These are phyloP conservation scores for Cenchrus purpureus DNA, from an alignment of 176 grass and related monocot species.

Conservation along the genomic window DNA sequence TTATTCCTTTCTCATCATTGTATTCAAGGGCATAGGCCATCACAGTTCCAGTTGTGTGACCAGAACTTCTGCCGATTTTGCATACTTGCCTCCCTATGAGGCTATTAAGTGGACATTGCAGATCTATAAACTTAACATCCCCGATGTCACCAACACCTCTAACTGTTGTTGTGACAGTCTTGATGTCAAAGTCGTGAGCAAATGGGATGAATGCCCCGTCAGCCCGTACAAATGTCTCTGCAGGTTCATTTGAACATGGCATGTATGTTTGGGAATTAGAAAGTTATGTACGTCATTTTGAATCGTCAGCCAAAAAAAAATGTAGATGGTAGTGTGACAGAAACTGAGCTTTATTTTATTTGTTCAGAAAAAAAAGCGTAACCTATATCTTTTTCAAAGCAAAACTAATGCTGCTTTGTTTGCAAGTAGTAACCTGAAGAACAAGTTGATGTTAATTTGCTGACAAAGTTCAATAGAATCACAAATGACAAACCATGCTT, in stretches of 20 bases:
- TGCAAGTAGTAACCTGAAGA: neutral
- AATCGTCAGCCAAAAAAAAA: slow-evolving; percentile 24
- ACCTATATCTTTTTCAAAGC: neutral
- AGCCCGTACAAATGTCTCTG: slow-evolving; percentile 99
- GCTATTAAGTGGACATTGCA: slow-evolving; percentile 80
- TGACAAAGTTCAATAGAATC: neutral
- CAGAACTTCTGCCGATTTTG: slow-evolving; percentile 94
- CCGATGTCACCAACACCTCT: slow-evolving; percentile 85
- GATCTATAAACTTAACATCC: slow-evolving; percentile 81
- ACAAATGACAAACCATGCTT: slow-evolving; percentile 19
- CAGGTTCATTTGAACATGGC: slow-evolving; percentile 40
- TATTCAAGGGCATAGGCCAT: slow-evolving; percentile 95
- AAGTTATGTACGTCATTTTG: slow-evolving; percentile 17
- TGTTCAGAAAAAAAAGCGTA: neutral
- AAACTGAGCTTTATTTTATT: slow-evolving; percentile 5
- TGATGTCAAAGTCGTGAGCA: slow-evolving; percentile 84
- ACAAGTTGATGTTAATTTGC: neutral
- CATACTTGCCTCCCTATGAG: slow-evolving; percentile 84
- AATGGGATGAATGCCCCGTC: slow-evolving; percentile 96
- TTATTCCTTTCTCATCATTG: slow-evolving; percentile 97
- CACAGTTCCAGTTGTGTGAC: slow-evolving; percentile 87
- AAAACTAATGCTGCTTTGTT: neutral
- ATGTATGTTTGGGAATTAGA: slow-evolving; percentile 69
- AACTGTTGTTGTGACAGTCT: slow-evolving; percentile 74
- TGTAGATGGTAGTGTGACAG: neutral